phyloP scores from a whole-genome alignment of 1,139 yeast genomes.

The Debaryomyces nepalensis region DNA sequence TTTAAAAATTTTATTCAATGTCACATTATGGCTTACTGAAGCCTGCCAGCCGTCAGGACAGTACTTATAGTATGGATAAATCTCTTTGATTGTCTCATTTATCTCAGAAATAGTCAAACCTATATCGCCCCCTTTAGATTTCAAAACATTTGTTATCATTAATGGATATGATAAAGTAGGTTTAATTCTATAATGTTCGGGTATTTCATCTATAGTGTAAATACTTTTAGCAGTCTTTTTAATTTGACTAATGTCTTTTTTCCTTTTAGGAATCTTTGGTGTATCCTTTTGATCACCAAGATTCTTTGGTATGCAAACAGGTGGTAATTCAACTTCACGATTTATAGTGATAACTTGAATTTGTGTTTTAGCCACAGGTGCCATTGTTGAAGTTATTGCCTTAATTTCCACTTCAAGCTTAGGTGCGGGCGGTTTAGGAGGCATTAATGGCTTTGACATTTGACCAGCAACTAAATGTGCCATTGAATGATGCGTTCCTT shows the following conservation, averaged over 20 bases:
- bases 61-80: conserved; percentile 88
- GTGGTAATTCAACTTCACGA: conserved; percentile 27
- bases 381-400: conserved; percentile 25
- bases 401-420: conserved; percentile 42
- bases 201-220: conserved; percentile 76
- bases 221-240: conserved; percentile 59
- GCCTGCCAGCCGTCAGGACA: conserved; percentile 99
- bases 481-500: conserved; percentile 19
- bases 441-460: conserved; percentile 21
- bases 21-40: conserved; percentile 85
- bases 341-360: conserved; percentile 34
- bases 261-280: conserved; percentile 53
- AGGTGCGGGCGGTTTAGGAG: conserved; percentile 43
- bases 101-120: conserved; percentile 88
- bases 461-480: conserved; percentile 12
- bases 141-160: conserved; percentile 76
- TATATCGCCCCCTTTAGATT: conserved; percentile 59
- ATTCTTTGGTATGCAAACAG: conserved; percentile 41
- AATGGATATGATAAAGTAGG: conserved; percentile 82
- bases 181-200: conserved; percentile 80
- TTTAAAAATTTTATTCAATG: conserved; percentile 81
- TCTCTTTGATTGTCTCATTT: conserved; percentile 80
- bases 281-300: conserved; percentile 38
- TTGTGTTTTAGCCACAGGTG: conserved; percentile 19
- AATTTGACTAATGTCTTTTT: conserved; percentile 24